These are phyloP conservation scores for Xylaria sp. DNA, from an alignment of 2,329 filamentous ascomycete species.

Conservation along the genomic window DNA sequence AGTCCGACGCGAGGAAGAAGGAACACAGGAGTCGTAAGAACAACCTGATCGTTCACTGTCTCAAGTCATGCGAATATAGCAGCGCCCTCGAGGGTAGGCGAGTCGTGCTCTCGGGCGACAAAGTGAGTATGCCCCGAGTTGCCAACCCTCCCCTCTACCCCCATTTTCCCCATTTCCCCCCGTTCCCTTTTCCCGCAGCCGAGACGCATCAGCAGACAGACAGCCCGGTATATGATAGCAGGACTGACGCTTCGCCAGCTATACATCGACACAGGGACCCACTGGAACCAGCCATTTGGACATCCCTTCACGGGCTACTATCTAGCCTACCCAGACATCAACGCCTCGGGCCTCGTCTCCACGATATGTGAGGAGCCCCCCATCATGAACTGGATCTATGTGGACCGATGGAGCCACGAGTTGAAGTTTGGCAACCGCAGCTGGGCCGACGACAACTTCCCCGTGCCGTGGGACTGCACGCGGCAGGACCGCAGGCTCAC, in stretches of 20 bases:
- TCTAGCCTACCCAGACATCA: constrained; percentile 58
- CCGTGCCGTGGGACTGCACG: constrained; percentile 56
- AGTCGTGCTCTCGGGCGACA: constrained; percentile 52
- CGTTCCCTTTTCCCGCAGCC: background rate
- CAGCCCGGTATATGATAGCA: background rate
- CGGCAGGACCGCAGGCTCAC: constrained; percentile 56
- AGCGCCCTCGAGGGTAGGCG: constrained; percentile 51
- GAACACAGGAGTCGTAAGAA: constrained; percentile 55
- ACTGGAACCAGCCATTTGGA: constrained; percentile 43
- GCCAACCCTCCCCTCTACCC: background rate
- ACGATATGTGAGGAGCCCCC: constrained; percentile 55
- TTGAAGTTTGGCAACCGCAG: constrained; percentile 52
- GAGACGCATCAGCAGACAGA: background rate
- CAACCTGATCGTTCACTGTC: constrained; percentile 53
- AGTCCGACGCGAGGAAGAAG: constrained; percentile 51
- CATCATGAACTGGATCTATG: constrained; percentile 57
- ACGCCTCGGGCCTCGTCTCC: constrained; percentile 51
- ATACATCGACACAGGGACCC: constrained; percentile 53
- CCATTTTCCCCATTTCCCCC: background rate
- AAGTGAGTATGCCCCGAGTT: constrained; percentile 37
- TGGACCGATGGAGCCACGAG: constrained; percentile 51
- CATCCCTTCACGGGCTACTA: constrained; percentile 63
- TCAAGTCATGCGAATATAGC: constrained; percentile 52
- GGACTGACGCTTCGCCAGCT: constrained; percentile 38
- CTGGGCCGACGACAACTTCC: constrained; percentile 49